Base-by-base conservation (phyloP, 2,329 filamentous ascomycete species). In the Rhynchosporium graminicola region DNA sequence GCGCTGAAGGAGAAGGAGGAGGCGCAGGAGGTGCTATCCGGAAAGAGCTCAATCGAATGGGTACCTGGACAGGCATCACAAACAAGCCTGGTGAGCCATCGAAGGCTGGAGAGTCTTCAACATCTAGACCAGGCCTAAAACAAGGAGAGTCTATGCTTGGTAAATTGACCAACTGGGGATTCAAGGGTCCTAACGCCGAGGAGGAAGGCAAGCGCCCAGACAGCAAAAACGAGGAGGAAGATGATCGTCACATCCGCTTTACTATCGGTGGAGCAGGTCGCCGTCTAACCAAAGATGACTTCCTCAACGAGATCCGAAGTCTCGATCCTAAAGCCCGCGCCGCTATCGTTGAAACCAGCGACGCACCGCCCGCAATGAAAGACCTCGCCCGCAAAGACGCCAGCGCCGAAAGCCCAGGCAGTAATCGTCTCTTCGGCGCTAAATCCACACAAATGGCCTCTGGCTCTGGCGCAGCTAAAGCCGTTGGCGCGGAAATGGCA, bases 281-380 rank as follows among this genome's bases (percentile, higher is more conserved):
- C 65, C 85, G 90, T 54, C 88, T 95, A 84, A 92, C 83, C 65
- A 93, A 93, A 76, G 85, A 88, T 4, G 89, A 92, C 71, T 94
- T 95, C 72, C 86, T 95, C 64, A 80, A 82, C 52, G 86, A 91
- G 72, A 87, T 95, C 71, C 85, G 87, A 67, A 84, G 86, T 66
- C 80, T 94, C 63, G 89, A 94, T 72, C 83, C 84, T 29, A 85
- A 85, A 70, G 85, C 87, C 43, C 77, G 73, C 46, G 64, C 60
- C 29, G 71, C 74, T 45, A 56, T 74, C n/a, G 63, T 75, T 3
- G 63, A 69, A 42, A 59, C 63, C 40, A 69, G 63, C 42, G 68
- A 74, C 62, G 72, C 71, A 15, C 61, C 71, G 0, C 60, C 57
- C n/a, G 64, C 63, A 5, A 69, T 73, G 67, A 74, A 74, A 57